Base-by-base conservation (phyloP, 2,329 filamentous ascomycete species). In the Zalaria sp. region DNA sequence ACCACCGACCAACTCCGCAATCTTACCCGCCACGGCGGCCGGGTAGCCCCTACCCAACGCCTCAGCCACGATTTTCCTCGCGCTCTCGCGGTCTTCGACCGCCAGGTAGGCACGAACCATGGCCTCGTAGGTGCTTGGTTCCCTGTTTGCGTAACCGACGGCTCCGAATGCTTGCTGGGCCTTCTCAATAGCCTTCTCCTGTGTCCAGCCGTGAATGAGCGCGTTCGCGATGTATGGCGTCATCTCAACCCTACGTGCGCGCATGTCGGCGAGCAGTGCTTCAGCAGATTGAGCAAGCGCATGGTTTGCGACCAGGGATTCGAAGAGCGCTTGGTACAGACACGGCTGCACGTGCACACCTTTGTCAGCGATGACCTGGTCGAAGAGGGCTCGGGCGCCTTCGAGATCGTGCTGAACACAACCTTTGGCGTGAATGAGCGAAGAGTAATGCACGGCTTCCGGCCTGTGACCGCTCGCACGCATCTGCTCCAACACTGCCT, bases 201-300 rank as follows among this genome's bases (percentile, higher is more conserved):
- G 74, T 25, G 89, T 85, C 89, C 91, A 98, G 48, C 91, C 91
- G 57, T 96, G 88, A 55, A 98, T 96, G 37, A 98, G 72, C 4
- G 89, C 94, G 68, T 98, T 98, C 57, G 91, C 91, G 57, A 98
- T 96, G 65, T 98, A 98, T 0, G 91, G 83, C 2, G 91, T 96
- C 69, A 96, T 78, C 53, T 87, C 81, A 7, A 98, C 79, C 32
- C 77, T 67, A 45, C 76, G 77, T 39, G 66, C 61, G 42, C 69
- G 71, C 91, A 98, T 96, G 51, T 84, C 72, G 25, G 66, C 64
- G 11, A 96, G 74, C 5, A 94, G 63, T 1, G 77, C 62, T 54
- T 88, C 79, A 0, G 86, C 89, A 46, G 58, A 57, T 27, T 82
- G 80, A 27, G 71, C 68, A 35, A 95, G 87, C 46, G 76, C 72